A percentile compares a stretch with the other conserved stretches of the same genome.
Conservation (phyloP, 768 basidiomycete genomes). For the Artomyces pyxidatus region DNA sequence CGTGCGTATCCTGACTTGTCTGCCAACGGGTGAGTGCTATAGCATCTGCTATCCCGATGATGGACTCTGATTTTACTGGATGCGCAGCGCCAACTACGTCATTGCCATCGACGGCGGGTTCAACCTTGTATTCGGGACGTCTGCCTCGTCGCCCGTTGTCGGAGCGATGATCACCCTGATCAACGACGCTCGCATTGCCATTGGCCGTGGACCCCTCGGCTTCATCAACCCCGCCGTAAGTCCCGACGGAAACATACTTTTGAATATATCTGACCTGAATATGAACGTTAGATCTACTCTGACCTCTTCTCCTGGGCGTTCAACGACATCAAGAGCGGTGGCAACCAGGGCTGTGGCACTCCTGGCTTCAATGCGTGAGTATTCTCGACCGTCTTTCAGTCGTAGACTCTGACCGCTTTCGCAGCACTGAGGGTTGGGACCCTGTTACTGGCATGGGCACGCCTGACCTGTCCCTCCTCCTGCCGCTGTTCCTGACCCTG, state of each 20-base stretch:
- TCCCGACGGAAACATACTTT: too few species aligned
- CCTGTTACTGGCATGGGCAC: constrained; percentile 22
- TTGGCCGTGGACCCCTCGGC: constrained; percentile 28
- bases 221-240: constrained; percentile 60
- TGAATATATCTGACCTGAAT: too few species aligned
- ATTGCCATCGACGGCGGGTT: constrained; percentile 24
- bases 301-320: constrained; percentile 15
- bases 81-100: constrained; percentile 24
- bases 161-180: constrained; percentile 28
- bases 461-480: constrained; percentile 19
- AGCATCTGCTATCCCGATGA: background rate
- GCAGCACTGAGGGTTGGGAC: constrained; percentile 18
- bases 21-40: constrained; percentile 23
- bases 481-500: constrained; percentile 20
- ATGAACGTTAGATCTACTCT: constrained; percentile 20
- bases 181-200: constrained; percentile 30
- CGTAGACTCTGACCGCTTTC: background rate
- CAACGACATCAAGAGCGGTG: constrained; percentile 21
- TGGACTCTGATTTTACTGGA: background rate
- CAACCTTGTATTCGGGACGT: constrained; percentile 28
- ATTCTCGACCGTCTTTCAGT: background rate
- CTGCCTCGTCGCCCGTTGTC: constrained; percentile 28
- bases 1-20: constrained; percentile 27
- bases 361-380: constrained; percentile 19
- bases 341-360: constrained; percentile 18